Evolutionary conservation across 2,329 filamentous ascomycete species (phyloP), one percentile per base, ranked within the genome.

Genomic region (Colletotrichum neosansevieriae): DNA sequence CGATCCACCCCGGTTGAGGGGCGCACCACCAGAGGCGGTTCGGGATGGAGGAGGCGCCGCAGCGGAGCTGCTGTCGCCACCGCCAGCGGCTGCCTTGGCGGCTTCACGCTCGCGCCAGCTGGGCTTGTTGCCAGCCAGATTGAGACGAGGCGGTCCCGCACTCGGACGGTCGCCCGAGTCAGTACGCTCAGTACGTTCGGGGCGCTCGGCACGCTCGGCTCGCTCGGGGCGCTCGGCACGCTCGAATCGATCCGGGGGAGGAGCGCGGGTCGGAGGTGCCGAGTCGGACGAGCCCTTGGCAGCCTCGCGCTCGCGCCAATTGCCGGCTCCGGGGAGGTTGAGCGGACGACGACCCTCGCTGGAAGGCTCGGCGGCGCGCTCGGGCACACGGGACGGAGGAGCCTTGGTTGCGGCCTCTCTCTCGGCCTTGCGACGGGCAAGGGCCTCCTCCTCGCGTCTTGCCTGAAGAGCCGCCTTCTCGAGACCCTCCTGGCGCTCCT

Each of bases 381-480:
- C 79, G 58, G 81, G 79, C n/a, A 78, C 77, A 72, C 77, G 81
- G 76, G 78, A 76, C 80, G 77, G 79, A 71, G 78, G 79, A 49
- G 73, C 73, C 64, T 77, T 76, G 62, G 71, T 76, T 63, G 72
- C 77, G 73, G 82, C 82, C 75, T 87, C 87, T 80, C 88, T 93
- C 79, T 89, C 89, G 67, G 86, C 90, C 75, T 86, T 88, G 79
- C 88, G 89, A 74, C 92, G 89, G 72, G 91, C 92, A 80, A 94
- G 89, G 15, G 94, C 94, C 79, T 97, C 94, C 74, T 96, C 94
- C 79, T 97, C 94, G 78, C 93, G 90, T 76, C 94, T 88, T 74
- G 89, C 89, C 81, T 98, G 95, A 73, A 88, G 81, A 12, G 88
- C 88, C 54, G 85, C 87, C 79, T 86, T 88, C 81, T 91, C 89